Conservation (phyloP, 73 alveolate species). For the Tetrahymena malaccensis region DNA sequence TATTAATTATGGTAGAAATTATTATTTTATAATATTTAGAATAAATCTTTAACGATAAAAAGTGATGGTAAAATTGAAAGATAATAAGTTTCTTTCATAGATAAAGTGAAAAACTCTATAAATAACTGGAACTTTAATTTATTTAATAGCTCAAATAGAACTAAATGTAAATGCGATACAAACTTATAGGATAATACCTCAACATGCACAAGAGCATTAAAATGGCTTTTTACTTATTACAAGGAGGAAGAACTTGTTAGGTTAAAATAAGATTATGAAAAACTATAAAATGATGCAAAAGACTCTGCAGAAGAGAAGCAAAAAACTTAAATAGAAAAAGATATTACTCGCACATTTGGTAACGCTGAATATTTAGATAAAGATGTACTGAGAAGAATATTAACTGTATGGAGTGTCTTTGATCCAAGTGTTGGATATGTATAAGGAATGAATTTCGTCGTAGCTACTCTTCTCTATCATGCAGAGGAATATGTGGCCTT, state of each 20-base stretch:
- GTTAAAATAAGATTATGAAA: not conserved
- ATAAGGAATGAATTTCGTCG: conserved; percentile 59
- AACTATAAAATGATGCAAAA: not conserved
- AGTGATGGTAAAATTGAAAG: not conserved
- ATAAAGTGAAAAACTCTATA: not conserved
- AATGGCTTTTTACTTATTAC: not conserved
- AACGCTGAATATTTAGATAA: not conserved
- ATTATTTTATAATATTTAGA: not conserved
- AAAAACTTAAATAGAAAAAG: not conserved
- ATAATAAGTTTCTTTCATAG: not conserved
- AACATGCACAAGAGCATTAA: not conserved
- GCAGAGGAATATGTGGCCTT: conserved; percentile 60
- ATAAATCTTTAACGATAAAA: not conserved
- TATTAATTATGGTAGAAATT: not conserved
- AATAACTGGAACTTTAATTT: not conserved
- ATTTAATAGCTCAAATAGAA: not conserved
- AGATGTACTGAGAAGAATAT: not conserved
- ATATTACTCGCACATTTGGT: not conserved
- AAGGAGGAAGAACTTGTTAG: not conserved
- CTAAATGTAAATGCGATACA: not conserved
- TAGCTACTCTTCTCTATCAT: conserved; percentile 48
- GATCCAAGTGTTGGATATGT: conserved; percentile 42
- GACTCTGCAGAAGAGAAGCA: not conserved
- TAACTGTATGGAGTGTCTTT: not conserved
- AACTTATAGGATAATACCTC: not conserved